Evolutionary conservation across 2,329 filamentous ascomycete species (phyloP).

Genomic region (Scedosporium apiospermum): DNA sequence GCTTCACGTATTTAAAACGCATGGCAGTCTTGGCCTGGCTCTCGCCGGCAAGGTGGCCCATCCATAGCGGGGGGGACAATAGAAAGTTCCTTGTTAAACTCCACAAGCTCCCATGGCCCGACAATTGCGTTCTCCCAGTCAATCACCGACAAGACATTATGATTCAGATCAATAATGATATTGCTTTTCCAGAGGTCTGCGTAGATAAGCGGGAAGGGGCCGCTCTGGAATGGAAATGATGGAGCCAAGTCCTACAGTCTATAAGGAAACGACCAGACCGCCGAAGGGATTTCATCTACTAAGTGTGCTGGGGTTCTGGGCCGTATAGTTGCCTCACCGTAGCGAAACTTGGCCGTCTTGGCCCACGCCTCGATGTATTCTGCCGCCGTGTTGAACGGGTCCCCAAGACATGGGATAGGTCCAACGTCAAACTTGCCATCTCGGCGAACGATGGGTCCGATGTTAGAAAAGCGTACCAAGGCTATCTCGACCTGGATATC

Average conservation of each 20-base stretch:
- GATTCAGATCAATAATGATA: not conserved
- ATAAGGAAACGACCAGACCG: not conserved
- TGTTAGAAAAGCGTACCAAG: slow-evolving; percentile 13
- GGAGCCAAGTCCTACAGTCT: not conserved
- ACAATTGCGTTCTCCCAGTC: not conserved
- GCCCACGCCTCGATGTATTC: slow-evolving; percentile 14
- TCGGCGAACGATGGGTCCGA: slow-evolving; percentile 10
- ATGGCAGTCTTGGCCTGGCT: not conserved
- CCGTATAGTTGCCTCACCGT: slow-evolving; percentile 1
- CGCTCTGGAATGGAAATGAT: not conserved
- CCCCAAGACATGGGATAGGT: slow-evolving; percentile 13
- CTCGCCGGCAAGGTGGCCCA: not conserved
- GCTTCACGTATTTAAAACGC: not conserved
- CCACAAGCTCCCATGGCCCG: not conserved
- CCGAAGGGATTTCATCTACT: not conserved
- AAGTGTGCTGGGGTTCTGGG: not conserved
- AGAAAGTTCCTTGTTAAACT: not conserved
- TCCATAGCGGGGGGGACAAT: not conserved
- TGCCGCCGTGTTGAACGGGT: slow-evolving; percentile 13
- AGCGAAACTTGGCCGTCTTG: slow-evolving; percentile 9
- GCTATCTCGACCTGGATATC: slow-evolving; percentile 11
- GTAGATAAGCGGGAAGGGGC: not conserved
- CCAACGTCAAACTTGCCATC: slow-evolving; percentile 11
- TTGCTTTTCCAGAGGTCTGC: not conserved
- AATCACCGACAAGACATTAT: not conserved